phyloP scores from a whole-genome alignment of 345 rosid species.

The Melaleuca quinquenervia region DNA sequence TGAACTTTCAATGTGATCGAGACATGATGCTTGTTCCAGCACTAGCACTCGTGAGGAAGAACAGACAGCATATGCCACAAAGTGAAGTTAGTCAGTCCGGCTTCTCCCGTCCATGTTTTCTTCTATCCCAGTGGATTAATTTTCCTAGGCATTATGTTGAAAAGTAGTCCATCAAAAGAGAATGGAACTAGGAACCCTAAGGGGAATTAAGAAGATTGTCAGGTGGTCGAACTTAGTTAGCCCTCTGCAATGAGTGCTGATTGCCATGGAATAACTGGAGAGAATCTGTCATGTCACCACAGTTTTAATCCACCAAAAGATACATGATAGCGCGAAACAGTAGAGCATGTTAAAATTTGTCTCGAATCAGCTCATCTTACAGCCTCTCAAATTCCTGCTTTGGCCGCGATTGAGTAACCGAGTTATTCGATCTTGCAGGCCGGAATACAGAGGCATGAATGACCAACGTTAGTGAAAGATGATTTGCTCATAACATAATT shows the following conservation, averaged over 20 bases:
- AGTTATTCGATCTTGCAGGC: background rate
- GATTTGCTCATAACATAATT: background rate
- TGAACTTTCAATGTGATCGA: too few relatives aligned
- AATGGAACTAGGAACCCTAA: too few relatives aligned
- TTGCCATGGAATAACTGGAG: background rate
- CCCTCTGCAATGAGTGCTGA: background rate
- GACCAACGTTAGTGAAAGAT: background rate
- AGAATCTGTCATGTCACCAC: background rate
- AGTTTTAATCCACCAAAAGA: background rate
- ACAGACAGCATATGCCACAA: background rate
- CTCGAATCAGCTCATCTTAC: background rate
- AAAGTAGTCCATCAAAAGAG: background rate
- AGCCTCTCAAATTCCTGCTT: background rate
- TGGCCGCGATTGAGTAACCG: fast-evolving
- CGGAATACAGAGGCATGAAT: background rate
- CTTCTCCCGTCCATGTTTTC: background rate
- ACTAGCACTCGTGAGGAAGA: background rate
- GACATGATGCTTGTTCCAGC: too few relatives aligned
- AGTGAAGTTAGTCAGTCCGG: background rate
- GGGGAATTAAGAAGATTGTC: background rate
- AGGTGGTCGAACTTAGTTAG: background rate
- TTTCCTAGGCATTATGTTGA: background rate
- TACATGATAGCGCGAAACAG: fast-evolving
- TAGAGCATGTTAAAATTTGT: background rate
- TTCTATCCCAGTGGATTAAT: background rate